Conservation (phyloP, 306 rosid species). For the Dryas octopetala region DNA sequence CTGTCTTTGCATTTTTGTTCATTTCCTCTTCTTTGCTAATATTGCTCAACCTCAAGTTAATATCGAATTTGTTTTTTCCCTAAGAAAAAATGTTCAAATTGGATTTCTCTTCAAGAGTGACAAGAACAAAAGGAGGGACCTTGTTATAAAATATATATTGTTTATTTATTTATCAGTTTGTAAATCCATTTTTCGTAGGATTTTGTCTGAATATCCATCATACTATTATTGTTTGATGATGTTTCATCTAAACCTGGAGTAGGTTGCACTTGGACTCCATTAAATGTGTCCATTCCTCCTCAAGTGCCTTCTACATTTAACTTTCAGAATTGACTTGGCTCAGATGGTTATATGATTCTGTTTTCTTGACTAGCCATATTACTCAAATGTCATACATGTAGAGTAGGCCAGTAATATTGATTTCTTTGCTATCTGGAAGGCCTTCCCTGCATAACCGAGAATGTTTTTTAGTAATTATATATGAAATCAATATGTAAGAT, state of each 20-base stretch:
- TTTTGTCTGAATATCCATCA: conserved; percentile 19
- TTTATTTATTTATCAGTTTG: neutral
- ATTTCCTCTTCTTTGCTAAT: conserved; percentile 28
- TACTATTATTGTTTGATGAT: neutral
- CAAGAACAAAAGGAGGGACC: conserved; percentile 7
- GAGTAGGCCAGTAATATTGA: neutral
- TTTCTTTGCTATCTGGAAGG: too few species aligned
- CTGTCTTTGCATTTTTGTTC: conserved; percentile 42
- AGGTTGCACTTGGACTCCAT: too few species aligned
- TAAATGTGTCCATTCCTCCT: too few species aligned
- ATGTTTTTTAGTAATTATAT: too few species aligned
- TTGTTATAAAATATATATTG: neutral
- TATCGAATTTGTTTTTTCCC: conserved; percentile 13
- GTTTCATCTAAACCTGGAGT: too few species aligned
- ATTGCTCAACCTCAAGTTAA: conserved; percentile 18
- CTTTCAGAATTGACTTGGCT: too few species aligned
- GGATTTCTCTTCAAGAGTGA: neutral
- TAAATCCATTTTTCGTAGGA: neutral
- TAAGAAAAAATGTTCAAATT: neutral
- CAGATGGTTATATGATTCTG: neutral
- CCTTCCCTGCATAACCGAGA: too few species aligned
- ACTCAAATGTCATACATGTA: neutral
- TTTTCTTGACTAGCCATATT: neutral
- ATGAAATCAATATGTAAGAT: neutral
- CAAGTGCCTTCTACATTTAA: too few species aligned